Percentiles rank a stretch among this genome's conserved stretches.
phyloP scores from a whole-genome alignment of 192 early-diverging fungal genomes.

The Dissophora globulifera region DNA sequence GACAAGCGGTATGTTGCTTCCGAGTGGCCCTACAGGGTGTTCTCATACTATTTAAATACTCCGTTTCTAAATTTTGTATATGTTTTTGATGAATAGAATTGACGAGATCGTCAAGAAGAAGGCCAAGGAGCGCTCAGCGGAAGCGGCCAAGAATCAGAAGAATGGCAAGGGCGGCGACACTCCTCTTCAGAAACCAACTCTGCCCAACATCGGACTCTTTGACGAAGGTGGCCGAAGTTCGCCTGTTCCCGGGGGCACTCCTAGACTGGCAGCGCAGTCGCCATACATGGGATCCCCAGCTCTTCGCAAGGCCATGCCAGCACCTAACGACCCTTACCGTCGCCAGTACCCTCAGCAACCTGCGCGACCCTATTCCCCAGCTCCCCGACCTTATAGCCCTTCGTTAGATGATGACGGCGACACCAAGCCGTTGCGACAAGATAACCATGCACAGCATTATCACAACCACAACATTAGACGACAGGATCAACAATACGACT shows the following conservation, averaged over 20 bases:
- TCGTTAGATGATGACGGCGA: conserved; percentile 39
- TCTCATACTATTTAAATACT: conserved; percentile 67
- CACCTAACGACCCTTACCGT: conserved; percentile 46
- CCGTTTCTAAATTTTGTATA: not conserved
- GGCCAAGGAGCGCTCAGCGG: conserved; percentile 53
- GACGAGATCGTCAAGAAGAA: conserved; percentile 66
- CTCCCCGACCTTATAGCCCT: conserved; percentile 40
- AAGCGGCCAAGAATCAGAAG: conserved; percentile 26
- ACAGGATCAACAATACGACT: conserved; percentile 43
- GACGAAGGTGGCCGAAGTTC: conserved; percentile 34
- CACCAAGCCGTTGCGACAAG: conserved; percentile 43
- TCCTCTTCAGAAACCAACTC: conserved; percentile 40
- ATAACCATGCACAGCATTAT: conserved; percentile 47
- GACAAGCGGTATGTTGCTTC: conserved; percentile 79
- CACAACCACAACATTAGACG: conserved; percentile 42
- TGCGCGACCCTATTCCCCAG: conserved; percentile 42
- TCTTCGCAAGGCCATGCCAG: conserved; percentile 29
- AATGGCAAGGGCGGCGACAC: conserved; percentile 27
- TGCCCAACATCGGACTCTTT: conserved; percentile 49
- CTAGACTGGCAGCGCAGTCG: conserved; percentile 21
- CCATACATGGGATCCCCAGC: conserved; percentile 46
- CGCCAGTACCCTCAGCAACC: conserved; percentile 41
- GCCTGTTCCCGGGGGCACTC: conserved; percentile 21
- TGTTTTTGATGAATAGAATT: conserved; percentile 47
- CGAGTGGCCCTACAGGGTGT: conserved; percentile 41